phyloP scores from a whole-genome alignment of 306 rosid species.

The Acmispon strigosus region DNA sequence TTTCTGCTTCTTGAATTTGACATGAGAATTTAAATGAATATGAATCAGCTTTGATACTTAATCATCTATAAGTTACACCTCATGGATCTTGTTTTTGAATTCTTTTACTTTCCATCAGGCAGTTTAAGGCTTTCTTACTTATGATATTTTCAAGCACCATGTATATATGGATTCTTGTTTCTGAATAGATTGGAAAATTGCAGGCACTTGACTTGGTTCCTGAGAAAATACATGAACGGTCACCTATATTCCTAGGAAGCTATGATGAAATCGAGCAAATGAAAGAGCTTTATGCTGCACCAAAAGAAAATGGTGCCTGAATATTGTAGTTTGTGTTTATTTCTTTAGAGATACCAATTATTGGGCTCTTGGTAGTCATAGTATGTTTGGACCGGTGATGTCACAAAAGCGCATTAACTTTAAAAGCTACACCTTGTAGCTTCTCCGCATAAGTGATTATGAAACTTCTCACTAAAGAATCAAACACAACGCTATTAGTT shows the following conservation, averaged over 20 bases:
- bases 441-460: no score
- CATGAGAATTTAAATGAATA: neutral
- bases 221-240: slow-evolving; percentile 57
- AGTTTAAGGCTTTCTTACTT: neutral
- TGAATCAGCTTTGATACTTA: neutral
- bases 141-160: neutral
- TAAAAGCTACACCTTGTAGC: no score
- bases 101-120: neutral
- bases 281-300: slow-evolving; percentile 54
- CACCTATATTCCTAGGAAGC: slow-evolving; percentile 84
- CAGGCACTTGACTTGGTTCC: slow-evolving; percentile 92
- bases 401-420: no score
- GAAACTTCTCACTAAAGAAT: no score
- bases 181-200: neutral
- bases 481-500: no score
- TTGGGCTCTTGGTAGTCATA: neutral
- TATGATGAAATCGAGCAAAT: slow-evolving; percentile 75
- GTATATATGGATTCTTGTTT: neutral
- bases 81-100: neutral
- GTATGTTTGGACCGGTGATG: no score
- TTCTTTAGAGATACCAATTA: neutral
- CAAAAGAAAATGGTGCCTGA: slow-evolving; percentile 27
- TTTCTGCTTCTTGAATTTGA: slow-evolving; percentile 1
- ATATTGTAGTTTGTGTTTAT: neutral
- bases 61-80: neutral